phyloP scores from a whole-genome alignment of 352 stramenopile species.

The Phytopythium sindhum region DNA sequence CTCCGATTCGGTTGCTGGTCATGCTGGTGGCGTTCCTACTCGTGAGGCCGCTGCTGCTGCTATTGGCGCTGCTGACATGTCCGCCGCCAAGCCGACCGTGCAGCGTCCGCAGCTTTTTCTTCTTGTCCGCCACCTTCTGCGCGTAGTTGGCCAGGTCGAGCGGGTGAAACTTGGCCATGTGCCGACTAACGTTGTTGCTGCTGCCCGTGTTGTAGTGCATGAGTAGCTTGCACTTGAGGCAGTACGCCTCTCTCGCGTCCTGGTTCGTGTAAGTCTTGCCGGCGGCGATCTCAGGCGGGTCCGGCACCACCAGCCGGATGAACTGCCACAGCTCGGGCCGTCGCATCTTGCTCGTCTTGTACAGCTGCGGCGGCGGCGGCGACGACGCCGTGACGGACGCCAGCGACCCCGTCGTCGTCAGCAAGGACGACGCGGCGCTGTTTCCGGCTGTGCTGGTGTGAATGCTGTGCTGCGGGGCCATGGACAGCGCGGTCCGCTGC shows the following conservation, averaged over 20 bases:
- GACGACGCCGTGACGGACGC: conserved; percentile 8
- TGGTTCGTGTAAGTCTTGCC: conserved; percentile 49
- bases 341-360: conserved; percentile 58
- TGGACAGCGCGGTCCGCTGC: background rate
- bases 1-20: conserved; percentile 1
- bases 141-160: conserved; percentile 36
- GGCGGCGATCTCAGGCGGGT: conserved; percentile 33
- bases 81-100: conserved; percentile 9
- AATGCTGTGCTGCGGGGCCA: background rate
- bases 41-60: background rate
- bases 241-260: conserved; percentile 50
- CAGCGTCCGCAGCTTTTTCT: conserved; percentile 23
- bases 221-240: conserved; percentile 49
- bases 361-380: conserved; percentile 31
- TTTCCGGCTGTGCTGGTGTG: background rate
- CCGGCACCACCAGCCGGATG: conserved; percentile 45
- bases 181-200: conserved; percentile 53
- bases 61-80: conserved; percentile 4
- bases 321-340: conserved; percentile 57
- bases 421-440: background rate
- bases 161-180: conserved; percentile 53
- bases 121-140: conserved; percentile 32
- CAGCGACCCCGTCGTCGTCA: background rate
- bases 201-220: conserved; percentile 58
- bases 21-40: background rate